These are phyloP conservation scores for Nicotiana benthamiana DNA, from an alignment of 257 asterid species.

Conservation along the genomic window DNA sequence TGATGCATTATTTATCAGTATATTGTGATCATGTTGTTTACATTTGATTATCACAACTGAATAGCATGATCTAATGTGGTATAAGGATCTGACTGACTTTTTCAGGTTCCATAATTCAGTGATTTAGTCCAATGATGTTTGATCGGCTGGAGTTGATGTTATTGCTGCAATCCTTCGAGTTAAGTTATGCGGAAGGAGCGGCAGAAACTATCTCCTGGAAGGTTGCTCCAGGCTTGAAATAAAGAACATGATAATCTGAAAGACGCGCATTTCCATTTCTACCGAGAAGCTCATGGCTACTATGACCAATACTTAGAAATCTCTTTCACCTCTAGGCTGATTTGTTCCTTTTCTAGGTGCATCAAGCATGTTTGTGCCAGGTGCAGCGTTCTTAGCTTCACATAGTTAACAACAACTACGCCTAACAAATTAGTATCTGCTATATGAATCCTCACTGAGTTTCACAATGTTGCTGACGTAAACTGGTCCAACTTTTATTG, in stretches of 20 bases:
- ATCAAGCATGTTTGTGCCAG: not conserved
- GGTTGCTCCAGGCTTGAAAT: not conserved
- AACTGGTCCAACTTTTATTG: not conserved
- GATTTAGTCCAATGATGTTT: not conserved
- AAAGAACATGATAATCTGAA: conserved; percentile 3
- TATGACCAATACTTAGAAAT: not conserved
- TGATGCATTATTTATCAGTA: not conserved
- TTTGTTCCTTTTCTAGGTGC: not conserved
- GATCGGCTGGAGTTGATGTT: conserved; percentile 1
- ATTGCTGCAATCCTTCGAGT: not conserved
- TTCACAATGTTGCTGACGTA: not conserved
- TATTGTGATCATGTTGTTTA: not conserved
- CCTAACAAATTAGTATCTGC: too few relatives aligned
- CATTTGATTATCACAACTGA: not conserved
- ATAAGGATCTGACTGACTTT: not conserved
- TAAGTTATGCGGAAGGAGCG: not conserved
- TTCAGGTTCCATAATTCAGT: not conserved
- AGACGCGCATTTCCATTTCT: not conserved
- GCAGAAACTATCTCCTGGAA: not conserved
- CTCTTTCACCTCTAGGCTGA: not conserved
- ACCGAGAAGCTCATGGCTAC: not conserved
- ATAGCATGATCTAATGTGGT: not conserved
- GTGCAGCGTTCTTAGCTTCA: not conserved
- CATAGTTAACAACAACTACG: too few relatives aligned
- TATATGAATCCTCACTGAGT: too few relatives aligned